Evolutionary conservation across 2,329 filamentous ascomycete species (phyloP), one percentile per base, ranked within the genome.

Genomic region (Verticillium dahliae): DNA sequence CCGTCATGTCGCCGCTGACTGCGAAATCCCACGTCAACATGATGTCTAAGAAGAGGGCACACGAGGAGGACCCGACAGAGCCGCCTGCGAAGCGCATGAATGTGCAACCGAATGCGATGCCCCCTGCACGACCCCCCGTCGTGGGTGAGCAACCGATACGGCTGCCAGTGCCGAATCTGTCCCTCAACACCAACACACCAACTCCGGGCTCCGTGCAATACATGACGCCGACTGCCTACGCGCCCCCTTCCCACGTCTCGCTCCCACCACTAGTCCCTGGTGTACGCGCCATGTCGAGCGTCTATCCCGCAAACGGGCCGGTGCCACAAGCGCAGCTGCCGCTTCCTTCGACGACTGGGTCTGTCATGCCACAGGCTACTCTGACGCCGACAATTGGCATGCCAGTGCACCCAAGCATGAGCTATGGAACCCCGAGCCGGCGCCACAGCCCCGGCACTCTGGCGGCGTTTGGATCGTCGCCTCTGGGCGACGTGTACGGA

Each of bases 241-340:
- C 75, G 56, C 69, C 76, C 75, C 76, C 50, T 73, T 80, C 73
- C 22, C 69, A 74, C 6, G 76, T 86, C 27, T 87, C 89, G 27
- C 77, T 90, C 10, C 87, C 88, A 14, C 83, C 88, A 2, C 73
- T 90, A 15, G 82, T 83, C 14, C 77, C 82, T 13, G 80, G 81
- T n/a, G 75, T 83, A 39, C 85, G 90, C 57, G 85, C 91, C 9
- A 93, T 96, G 88, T 83, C 89, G 6, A 86, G 90, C 18, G 88
- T 92, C 1, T 97, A 90, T 72, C 82, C 86, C 57, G 66, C 72
- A 13, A 34, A 33, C 39, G 52, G 73, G 1, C 56, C 67, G 3
- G 62, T 68, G n/a, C 68, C 68, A n/a, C 65, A 68, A 38, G 61
- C 67, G n/a, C 57, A 63, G 59, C 64, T 67, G 35, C 65, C 65